Evolutionary conservation across 1,284 basidiomycete genomes (phyloP), one percentile per base, ranked within the genome.

Genomic region (Sanghuangporus sanghuang): DNA sequence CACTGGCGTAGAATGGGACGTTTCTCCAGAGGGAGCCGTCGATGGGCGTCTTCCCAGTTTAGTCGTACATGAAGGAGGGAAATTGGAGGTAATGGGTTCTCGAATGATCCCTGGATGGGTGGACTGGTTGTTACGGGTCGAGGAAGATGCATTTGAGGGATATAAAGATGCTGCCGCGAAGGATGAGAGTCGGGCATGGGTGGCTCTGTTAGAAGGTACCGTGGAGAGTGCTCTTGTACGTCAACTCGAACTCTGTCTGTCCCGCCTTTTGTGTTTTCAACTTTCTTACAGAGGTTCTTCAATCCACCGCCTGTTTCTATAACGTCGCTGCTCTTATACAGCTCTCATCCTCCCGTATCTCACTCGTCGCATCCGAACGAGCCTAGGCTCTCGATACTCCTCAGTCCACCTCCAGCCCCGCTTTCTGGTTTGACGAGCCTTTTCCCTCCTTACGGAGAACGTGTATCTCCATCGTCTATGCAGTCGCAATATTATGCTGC

Each of bases 141-240:
- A 78, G 21, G 72, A 76, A 11, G 77, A 78, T 54, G 74, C 76
- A 4, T 74, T 89, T 40, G 86, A 92, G 70, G 90, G 89, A 3
- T 92, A 89, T 71, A 78, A 73, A 27, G 80, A 88, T 68, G 78
- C 79, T 59, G 73, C 73, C 14, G 77, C 85, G 35, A 78, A 80
- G 59, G 85, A 90, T 69, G 90, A 93, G 72, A 89, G 89, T 69
- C 80, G 85, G 49, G 90, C 91, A 2, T 93, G 90, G 90, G 81
- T 90, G 21, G 77, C 87, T 4, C 77, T 93, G 36, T 79, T 93
- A 32, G 89, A 93, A 71, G 85, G 86, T 46, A 78, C 81, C 57
- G 82, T 93, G 7, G 90, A 91, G 71, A 85, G 87, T 68, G 87
- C 87, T 7, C 73, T 93, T 73, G 86, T 90, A 69, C 65, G 85